Conservation (phyloP, 2,329 filamentous ascomycete genomes). For the Aspergillus pseudoterreus region DNA sequence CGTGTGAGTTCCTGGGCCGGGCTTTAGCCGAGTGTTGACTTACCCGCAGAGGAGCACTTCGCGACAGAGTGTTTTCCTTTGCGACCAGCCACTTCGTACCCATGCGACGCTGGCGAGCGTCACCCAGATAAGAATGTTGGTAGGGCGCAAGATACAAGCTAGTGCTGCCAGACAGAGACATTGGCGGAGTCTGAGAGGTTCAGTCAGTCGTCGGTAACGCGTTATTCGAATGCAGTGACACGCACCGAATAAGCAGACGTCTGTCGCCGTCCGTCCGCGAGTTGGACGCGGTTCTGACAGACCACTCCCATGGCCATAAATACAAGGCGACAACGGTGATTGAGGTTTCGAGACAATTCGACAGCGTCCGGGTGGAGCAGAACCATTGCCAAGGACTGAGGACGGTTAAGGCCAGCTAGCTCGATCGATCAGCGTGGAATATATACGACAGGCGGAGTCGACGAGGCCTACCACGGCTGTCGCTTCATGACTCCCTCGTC, state of each 20-base stretch:
- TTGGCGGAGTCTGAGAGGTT: conserved; percentile 49
- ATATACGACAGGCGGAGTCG: background rate
- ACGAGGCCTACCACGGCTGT: conserved; percentile 61
- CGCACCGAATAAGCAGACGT: background rate
- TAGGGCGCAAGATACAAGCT: conserved; percentile 83
- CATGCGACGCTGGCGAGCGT: conserved; percentile 58
- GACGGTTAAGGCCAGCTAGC: conserved; percentile 65
- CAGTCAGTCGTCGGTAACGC: no score
- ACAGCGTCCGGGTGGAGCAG: conserved; percentile 87
- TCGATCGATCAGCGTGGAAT: conserved; percentile 15
- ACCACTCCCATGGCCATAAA: conserved; percentile 81
- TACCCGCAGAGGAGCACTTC: conserved; percentile 62
- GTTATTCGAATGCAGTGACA: background rate
- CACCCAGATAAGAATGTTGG: conserved; percentile 83
- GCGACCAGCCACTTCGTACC: conserved; percentile 38
- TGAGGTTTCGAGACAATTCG: conserved; percentile 89
- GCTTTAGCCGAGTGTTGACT: conserved; percentile 11
- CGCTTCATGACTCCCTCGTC: conserved; percentile 57
- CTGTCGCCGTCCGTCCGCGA: background rate
- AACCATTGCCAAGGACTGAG: conserved; percentile 95
- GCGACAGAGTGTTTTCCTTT: conserved; percentile 53
- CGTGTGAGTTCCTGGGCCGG: conserved; percentile 9
- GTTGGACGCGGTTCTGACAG: conserved; percentile 32
- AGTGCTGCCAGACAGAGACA: conserved; percentile 73
- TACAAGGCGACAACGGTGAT: conserved; percentile 75